Base-by-base conservation (phyloP, 1,284 basidiomycete genomes). In the Moesziomyces sp. region DNA sequence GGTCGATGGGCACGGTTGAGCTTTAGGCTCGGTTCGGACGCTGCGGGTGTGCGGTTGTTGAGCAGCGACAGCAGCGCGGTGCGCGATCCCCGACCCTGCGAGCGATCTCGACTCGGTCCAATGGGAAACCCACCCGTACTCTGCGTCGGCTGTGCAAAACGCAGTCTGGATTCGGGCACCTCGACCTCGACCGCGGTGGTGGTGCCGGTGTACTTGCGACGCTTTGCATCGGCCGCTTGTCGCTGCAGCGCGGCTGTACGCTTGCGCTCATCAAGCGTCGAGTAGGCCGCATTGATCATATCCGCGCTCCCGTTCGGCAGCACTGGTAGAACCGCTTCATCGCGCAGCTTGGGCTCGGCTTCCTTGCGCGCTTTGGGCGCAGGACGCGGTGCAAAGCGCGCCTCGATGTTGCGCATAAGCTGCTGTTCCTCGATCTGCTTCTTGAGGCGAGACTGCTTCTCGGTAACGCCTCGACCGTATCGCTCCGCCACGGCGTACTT, bases 271-370 rank as follows among this genome's bases (percentile, higher is more conserved):
- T 70, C 59, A 5, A 74, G 11, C 16, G 72, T 74, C 21, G 46
- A 46, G 24, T 73, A 73, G 9, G 70, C 70, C 7, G 63, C 70
- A 7, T 67, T 48, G 53, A 73, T 67, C 57, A 73, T 55, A 6
- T 67, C 57, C 0, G 63, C 70, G 2, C 52, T 56, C 3, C 64
- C 70, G 18, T 67, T 74, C 16, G 67, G 67, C 14, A 69, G 43
- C 1, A 66, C 46, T 1, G 58, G 58, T 13, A 74, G 18, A 0
- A 52, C 46, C 1, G 30, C 19, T 13, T 16, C 28, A 43, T 51
- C 62, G 21, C 16, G 23, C 14, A 42, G 30, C 35, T 49, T 52
- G 18, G 38, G 11, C 30, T 24, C 23, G 45, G 8, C 35, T 14
- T 18, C 35, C 16, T 16, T 21, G 18, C 24, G 30, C 24, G 18